Base-by-base conservation (phyloP, 208 protist species). In the Leishmania tropica region DNA sequence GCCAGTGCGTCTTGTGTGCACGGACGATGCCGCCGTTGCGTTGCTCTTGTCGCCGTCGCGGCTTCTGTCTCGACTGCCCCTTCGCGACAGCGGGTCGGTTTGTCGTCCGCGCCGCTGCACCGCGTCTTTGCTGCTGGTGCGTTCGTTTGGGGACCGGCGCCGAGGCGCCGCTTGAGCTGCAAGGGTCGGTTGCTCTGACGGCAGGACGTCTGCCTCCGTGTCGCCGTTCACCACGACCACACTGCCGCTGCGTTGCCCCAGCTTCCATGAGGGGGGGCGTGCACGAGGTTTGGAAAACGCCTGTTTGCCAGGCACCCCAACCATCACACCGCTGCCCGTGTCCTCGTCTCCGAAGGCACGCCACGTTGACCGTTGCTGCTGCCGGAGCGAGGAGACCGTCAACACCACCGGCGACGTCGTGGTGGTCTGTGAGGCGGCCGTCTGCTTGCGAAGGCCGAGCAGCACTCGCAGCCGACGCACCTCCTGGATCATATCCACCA, bases 401-500 rank as follows among this genome's bases (percentile, higher is more conserved):
- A 81, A 56, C 82, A 81, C 58, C 24, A 82, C 58, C 31, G 82
- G 82, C 53, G 80, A 73, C 35, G 82, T 82, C 21, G 82, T 85
- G 24, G 74, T 85, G n/a, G 75, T 82, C 78, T 81, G 78, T 51
- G 82, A 76, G 21, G 24, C 42, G 11, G 67, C 48, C 37, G 72
- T 51, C 40, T 78, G 81, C 73, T 70, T 78, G 5, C 73, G 72
- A 76, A 81, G 64, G 11, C 81, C 77, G 11, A 90, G 75, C 28
- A 89, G 65, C 28, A 80, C 82, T 2, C 72, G 79, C 42, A 93
- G 67, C 48, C 84, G 86, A 40, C 67, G 85, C 76, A 72, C 81
- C 81, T 95, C 93, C 21, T 87, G 62, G 54, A 94, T 81, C 35
- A 87, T 60, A 71, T 85, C 71, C 54, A 87, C 92, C 17, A 95